Base-by-base conservation (phyloP, 176 grass and related monocot species). In the Hyparrhenia diplandra region DNA sequence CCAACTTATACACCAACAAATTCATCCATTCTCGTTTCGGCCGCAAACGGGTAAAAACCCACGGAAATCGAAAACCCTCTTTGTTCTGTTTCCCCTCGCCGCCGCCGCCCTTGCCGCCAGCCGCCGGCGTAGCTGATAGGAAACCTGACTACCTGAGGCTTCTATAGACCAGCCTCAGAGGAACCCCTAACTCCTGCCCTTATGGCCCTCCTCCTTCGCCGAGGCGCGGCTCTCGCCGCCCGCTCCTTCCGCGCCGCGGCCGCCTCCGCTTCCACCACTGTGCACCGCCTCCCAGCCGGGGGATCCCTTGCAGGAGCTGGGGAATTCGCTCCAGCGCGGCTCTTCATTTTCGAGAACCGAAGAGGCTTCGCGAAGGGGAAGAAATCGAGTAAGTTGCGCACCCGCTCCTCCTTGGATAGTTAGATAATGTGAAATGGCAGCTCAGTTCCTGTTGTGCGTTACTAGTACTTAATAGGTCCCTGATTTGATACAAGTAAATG, bases 291-390 rank as follows among this genome's bases (percentile, higher is more conserved):
- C 32, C 85, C 71, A 18, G 51, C 75, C 47, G 58, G 28, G 40
- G 80, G 64, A 81, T 79, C 86, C 74, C 62, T 80, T 49, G 55
- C 57, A 4, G 78, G 57, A 40, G 58, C 69, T 21, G 54, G 76
- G 18, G 51, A 78, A 57, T 13, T 76, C 16, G 24, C 58, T 30
- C 60, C 75, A 0, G 46, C 45, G 43, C 77, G 73, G 69, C 59
- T 67, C 8, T 91, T 91, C 34, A 8, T 83, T n/a, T 69, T 84
- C 54, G 77, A 80, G 13, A 45, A 47, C 58, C 74, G 77, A 16
- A 84, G 94, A 40, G 83, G 91, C 57, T 97, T 97, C 73, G 94
- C 91, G 0, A 97, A 97, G 72, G 94, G 91, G 69, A 93, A 85
- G 84, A 97, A 93, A 68, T 90, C 88, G 39, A 97, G 94, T 85